A percentile compares a stretch with the other conserved stretches of the same genome.
Evolutionary conservation across 345 rosid species (phyloP).

Genomic region (Populus euphratica): DNA sequence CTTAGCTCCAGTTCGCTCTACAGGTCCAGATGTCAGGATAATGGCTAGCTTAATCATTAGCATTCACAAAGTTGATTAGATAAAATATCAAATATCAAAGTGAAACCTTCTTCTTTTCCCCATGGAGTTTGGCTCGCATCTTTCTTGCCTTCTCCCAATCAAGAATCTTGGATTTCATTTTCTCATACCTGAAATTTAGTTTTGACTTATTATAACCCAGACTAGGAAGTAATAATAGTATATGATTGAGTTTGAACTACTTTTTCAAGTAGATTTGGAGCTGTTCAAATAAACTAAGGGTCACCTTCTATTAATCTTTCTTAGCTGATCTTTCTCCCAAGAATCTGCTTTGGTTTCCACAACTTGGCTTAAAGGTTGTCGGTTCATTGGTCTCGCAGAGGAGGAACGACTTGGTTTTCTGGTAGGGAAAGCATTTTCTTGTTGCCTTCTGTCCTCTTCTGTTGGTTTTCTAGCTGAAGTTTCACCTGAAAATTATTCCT

Average conservation of each 20-base stretch:
- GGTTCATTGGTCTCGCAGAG: conserved; percentile 17
- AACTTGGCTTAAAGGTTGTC: background rate
- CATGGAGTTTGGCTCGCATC: conserved; percentile 42
- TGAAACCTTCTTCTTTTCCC: conserved; percentile 62
- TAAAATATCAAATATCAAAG: background rate
- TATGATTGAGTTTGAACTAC: background rate
- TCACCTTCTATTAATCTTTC: conserved; percentile 51
- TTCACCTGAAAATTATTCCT: conserved; percentile 24
- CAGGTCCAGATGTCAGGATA: conserved; percentile 6
- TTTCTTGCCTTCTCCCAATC: conserved; percentile 74
- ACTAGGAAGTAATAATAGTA: background rate
- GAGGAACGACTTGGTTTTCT: conserved; percentile 25
- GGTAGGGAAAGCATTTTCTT: conserved; percentile 12
- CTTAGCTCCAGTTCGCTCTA: conserved; percentile 66
- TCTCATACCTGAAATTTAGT: conserved; percentile 57
- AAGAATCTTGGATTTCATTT: conserved; percentile 46
- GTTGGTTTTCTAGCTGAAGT: conserved; percentile 18
- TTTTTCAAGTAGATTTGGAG: background rate
- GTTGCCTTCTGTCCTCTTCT: conserved; percentile 11
- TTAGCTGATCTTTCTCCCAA: conserved; percentile 60
- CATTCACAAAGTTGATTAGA: background rate
- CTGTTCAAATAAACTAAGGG: background rate
- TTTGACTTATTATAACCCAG: background rate
- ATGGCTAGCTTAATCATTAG: background rate
- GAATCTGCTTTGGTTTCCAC: conserved; percentile 44